A percentile compares a stretch with the other conserved stretches of the same genome.
Conservation (phyloP, 148 eudicot species). For the Polygonum maritimum region DNA sequence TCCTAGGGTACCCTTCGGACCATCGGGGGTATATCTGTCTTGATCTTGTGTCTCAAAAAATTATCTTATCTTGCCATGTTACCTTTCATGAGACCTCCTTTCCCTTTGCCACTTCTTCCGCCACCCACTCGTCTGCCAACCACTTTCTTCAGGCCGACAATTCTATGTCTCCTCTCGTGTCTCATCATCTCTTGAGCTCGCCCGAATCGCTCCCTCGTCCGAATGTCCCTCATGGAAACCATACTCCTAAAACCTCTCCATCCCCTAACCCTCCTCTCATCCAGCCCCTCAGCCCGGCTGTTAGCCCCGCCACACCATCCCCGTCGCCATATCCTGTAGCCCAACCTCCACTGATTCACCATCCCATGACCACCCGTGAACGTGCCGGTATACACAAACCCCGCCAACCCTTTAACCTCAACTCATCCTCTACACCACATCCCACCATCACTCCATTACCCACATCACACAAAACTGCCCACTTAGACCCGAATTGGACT, state of each 20-base stretch:
- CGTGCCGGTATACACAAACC: background rate
- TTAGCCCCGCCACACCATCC: background rate
- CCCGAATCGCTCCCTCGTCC: too few species aligned
- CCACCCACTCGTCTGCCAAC: background rate
- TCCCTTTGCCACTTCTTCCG: background rate
- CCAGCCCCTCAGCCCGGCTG: too few species aligned
- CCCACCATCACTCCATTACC: background rate
- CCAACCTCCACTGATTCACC: background rate
- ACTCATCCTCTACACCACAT: background rate
- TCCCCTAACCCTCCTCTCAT: too few species aligned
- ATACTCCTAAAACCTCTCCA: too few species aligned
- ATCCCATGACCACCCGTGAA: background rate
- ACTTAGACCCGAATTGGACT: background rate
- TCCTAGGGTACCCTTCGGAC: background rate
- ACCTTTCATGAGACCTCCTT: slow-evolving; percentile 1
- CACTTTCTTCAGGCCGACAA: too few species aligned
- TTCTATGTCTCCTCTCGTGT: too few species aligned
- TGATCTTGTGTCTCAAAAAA: background rate
- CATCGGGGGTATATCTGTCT: background rate
- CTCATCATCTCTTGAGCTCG: too few species aligned
- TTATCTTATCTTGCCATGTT: slow-evolving; percentile 14
- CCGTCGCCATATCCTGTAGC: background rate
- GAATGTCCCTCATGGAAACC: too few species aligned
- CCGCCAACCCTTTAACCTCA: background rate
- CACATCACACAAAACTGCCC: background rate